These are phyloP conservation scores for Elaeis guineensis DNA, from an alignment of 176 grass and related monocot species.

Conservation along the genomic window DNA sequence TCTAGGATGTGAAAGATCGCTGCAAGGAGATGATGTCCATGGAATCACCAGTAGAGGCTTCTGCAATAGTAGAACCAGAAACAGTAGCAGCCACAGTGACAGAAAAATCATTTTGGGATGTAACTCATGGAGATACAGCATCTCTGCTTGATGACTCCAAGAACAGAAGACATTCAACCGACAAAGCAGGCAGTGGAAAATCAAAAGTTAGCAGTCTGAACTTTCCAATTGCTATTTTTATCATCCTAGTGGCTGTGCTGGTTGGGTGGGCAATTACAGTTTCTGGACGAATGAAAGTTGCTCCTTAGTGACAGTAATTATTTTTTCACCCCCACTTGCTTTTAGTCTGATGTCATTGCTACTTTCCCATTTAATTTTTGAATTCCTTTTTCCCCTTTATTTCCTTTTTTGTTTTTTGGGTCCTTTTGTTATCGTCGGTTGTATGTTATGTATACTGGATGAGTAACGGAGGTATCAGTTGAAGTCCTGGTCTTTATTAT, in stretches of 20 bases:
- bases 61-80: conserved; percentile 58
- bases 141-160: neutral
- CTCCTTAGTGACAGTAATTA: too few relatives aligned
- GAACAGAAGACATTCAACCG: conserved; percentile 2
- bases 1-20: conserved; percentile 54
- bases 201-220: conserved; percentile 20
- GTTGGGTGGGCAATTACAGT: conserved; percentile 20
- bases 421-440: too few relatives aligned
- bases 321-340: too few relatives aligned
- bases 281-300: neutral
- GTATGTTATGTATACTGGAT: too few relatives aligned
- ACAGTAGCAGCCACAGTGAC: conserved; percentile 4
- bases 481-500: too few relatives aligned
- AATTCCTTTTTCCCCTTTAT: too few relatives aligned
- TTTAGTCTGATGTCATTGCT: too few relatives aligned
- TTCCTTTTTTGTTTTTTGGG: too few relatives aligned
- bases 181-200: conserved; percentile 7
- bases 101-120: conserved; percentile 62
- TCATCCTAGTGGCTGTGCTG: conserved; percentile 44
- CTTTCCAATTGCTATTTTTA: conserved; percentile 29
- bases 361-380: too few relatives aligned
- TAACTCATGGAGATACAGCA: conserved; percentile 34
- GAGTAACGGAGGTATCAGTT: too few relatives aligned
- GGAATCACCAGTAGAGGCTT: conserved; percentile 27
- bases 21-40: conserved; percentile 86